Percentiles rank a stretch among this genome's conserved stretches.
Conservation (phyloP, 2,329 filamentous ascomycete species). For the Colletotrichum euphorbiae region DNA sequence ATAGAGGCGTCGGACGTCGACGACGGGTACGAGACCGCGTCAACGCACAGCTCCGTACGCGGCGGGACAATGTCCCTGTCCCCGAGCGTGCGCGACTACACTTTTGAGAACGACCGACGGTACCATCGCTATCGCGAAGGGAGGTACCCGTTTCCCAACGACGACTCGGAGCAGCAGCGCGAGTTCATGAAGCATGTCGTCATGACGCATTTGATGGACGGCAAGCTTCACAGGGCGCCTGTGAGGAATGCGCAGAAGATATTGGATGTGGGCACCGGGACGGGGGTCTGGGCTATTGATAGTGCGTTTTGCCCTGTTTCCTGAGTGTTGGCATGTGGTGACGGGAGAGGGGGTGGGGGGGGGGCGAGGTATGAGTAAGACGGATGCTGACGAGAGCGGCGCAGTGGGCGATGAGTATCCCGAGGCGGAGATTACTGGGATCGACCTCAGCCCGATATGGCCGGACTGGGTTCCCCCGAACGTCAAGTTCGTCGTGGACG, state of each 20-base stretch:
- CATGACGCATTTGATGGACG: conserved; percentile 52
- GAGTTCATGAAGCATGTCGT: conserved; percentile 53
- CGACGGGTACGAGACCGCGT: conserved; percentile 41
- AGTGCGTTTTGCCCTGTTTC: conserved; percentile 45
- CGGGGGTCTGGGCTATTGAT: conserved; percentile 73
- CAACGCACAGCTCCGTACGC: conserved; percentile 40
- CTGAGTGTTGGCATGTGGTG: background rate
- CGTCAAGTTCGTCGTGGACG: conserved; percentile 79
- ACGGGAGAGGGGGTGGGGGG: accelerated
- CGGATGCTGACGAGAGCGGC: conserved; percentile 47
- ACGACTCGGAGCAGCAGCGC: conserved; percentile 55
- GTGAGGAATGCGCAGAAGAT: conserved; percentile 53
- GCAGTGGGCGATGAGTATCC: conserved; percentile 73
- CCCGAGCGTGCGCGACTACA: conserved; percentile 53
- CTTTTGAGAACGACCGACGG: conserved; percentile 55
- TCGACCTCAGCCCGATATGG: conserved; percentile 76
- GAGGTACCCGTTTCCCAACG: conserved; percentile 59
- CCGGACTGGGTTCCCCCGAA: conserved; percentile 75
- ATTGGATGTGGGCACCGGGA: conserved; percentile 59
- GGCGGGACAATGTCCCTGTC: conserved; percentile 44
- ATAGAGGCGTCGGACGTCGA: conserved; percentile 19
- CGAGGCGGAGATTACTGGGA: conserved; percentile 68
- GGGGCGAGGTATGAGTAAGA: background rate
- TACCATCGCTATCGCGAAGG: conserved; percentile 57
- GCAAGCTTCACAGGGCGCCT: conserved; percentile 56